Evolutionary conservation across 2,329 filamentous ascomycete genomes (phyloP), one percentile per base, ranked within the genome.

Genomic region (Biscogniauxia mediterranea): DNA sequence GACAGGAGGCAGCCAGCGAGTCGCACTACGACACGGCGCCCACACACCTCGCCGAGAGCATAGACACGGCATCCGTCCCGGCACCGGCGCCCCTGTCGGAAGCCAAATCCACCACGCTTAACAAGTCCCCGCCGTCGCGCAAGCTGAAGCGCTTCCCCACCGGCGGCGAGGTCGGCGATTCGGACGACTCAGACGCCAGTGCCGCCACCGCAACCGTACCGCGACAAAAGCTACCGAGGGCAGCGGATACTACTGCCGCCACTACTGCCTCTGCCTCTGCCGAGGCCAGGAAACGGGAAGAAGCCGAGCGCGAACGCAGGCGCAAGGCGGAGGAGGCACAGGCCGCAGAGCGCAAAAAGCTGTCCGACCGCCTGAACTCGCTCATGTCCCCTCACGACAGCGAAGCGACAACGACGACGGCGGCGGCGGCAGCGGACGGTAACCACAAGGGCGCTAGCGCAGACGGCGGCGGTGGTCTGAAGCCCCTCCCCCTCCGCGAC

Each of bases 31-130:
- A 77, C 20, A 80, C 79, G 1, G 78, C 79, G 23, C 75, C 68
- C n/a, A 79, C 77, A 2, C 76, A 79, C 19, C 74, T 72, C 26
- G 61, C 57, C 26, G 70, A 74, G 26, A 66, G 65, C 49, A 64
- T 72, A 7, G 69, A 68, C 42, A 59, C 66, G 6, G 71, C 73
- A 5, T 64, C 61, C 68, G 69, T 58, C 38, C 58, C 70, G 5
- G 71, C 72, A 2, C 76, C 80, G 0, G 71, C 72, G 2, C 76
- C 80, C 0, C 73, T 83, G 1, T 72, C 76, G 1, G 79, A 83
- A 52, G 68, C 74, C 11, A 78, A 76, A 4, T 73, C 73, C 8
- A 78, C 75, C 55, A 72, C 74, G 0, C 70, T 81, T 4, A 82
- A 83, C 68, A 78, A 77, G 55, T 74, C 78, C 1, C 71, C 76